Conservation (phyloP, 306 rosid genomes). For the Styphnolobium japonicum region DNA sequence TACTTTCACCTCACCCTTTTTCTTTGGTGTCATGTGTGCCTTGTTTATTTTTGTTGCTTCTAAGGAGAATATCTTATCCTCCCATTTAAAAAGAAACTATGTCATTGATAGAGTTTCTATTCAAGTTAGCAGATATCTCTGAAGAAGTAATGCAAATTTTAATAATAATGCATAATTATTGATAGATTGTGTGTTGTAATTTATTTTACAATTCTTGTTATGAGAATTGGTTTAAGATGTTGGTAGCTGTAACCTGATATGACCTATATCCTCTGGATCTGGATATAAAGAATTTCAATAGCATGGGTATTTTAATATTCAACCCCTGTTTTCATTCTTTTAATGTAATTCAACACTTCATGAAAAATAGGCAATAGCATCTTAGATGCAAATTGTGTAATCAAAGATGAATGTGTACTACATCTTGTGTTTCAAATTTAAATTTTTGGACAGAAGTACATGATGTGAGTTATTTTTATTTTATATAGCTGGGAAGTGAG, state of each 20-base stretch:
- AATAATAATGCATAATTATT: not conserved
- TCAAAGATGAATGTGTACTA: not conserved
- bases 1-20: not conserved
- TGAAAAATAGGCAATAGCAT: not conserved
- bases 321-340: no score
- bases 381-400: not conserved
- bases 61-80: not conserved
- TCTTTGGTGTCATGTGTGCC: not conserved
- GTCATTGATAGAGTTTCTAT: not conserved
- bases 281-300: no score
- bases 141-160: not conserved
- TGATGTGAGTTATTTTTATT: not conserved
- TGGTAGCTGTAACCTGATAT: not conserved
- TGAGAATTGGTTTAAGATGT: not conserved
- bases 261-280: no score
- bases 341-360: no score
- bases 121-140: not conserved
- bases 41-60: not conserved
- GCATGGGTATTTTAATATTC: no score
- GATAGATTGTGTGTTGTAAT: not conserved
- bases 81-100: not conserved
- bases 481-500: not conserved
- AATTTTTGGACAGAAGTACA: not conserved
- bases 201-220: not conserved
- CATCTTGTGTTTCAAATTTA: not conserved